phyloP scores from a whole-genome alignment of 129 eudicot species.

The Flaveria robusta region DNA sequence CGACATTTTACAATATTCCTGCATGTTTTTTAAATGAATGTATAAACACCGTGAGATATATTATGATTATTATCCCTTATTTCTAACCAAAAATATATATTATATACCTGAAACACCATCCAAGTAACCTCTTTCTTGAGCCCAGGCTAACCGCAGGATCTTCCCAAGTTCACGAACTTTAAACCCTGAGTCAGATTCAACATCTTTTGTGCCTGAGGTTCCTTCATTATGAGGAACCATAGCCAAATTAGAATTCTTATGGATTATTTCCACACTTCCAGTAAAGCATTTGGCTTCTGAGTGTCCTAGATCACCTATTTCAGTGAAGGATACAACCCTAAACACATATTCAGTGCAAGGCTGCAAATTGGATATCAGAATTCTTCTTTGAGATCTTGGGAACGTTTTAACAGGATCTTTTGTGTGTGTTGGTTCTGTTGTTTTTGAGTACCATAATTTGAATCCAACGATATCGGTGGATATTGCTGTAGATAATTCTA shows the following conservation, averaged over 20 bases:
- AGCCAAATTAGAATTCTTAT: constrained; percentile 37
- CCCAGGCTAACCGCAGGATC: constrained; percentile 68
- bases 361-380: constrained; percentile 66
- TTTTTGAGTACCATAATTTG: constrained; percentile 80
- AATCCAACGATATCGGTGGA: constrained; percentile 58
- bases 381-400: constrained; percentile 74
- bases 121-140: constrained; percentile 61
- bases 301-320: constrained; percentile 78
- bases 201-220: constrained; percentile 53
- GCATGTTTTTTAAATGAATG: not conserved
- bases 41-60: not conserved
- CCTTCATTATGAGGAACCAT: constrained; percentile 42
- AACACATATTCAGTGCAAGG: constrained; percentile 92
- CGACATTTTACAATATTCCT: not conserved
- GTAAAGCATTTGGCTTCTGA: constrained; percentile 87
- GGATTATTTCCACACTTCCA: constrained; percentile 65
- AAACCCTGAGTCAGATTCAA: constrained; percentile 69
- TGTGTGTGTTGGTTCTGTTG: constrained; percentile 57
- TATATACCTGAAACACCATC: constrained; percentile 44
- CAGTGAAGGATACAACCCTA: constrained; percentile 76
- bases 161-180: constrained; percentile 91
- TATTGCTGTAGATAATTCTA: constrained; percentile 61
- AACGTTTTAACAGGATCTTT: constrained; percentile 65
- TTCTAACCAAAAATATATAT: not conserved
- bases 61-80: not conserved